Conservation (phyloP, 2,329 filamentous ascomycete species). For the Trichocomaceae sp. region DNA sequence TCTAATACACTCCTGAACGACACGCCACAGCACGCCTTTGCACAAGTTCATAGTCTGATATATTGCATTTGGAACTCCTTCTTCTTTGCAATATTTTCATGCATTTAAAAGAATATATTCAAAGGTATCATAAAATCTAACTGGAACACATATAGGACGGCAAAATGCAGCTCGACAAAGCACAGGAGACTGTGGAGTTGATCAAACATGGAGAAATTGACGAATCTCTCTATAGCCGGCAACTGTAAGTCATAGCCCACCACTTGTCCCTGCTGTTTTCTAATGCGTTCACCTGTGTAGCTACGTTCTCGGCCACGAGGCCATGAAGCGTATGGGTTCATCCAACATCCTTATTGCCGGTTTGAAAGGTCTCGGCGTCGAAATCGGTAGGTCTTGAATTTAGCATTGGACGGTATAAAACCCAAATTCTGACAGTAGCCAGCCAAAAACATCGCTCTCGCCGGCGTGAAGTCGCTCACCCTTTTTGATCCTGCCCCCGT, state of each 20-base stretch:
- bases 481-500: constrained; percentile 84
- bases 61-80: neutral
- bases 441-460: constrained; percentile 96
- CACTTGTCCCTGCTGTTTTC: constrained; percentile 2
- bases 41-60: neutral
- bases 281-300: constrained; percentile 22
- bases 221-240: constrained; percentile 61
- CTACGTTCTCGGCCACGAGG: constrained; percentile 67
- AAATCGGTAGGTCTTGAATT: constrained; percentile 55
- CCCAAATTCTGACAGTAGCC: neutral
- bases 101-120: neutral
- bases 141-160: constrained; percentile 35
- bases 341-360: constrained; percentile 91
- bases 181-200: constrained; percentile 52
- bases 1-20: constrained; percentile 10
- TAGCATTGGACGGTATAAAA: neutral
- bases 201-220: constrained; percentile 61
- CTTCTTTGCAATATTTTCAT: neutral
- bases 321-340: constrained; percentile 98
- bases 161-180: constrained; percentile 58
- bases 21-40: constrained; percentile 5
- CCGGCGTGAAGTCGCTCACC: constrained; percentile 94
- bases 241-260: constrained; percentile 41
- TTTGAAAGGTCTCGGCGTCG: constrained; percentile 87
- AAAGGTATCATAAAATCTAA: constrained; percentile 8